phyloP scores from a whole-genome alignment of 2,329 filamentous ascomycete genomes.

The Penicillium verrucosum region DNA sequence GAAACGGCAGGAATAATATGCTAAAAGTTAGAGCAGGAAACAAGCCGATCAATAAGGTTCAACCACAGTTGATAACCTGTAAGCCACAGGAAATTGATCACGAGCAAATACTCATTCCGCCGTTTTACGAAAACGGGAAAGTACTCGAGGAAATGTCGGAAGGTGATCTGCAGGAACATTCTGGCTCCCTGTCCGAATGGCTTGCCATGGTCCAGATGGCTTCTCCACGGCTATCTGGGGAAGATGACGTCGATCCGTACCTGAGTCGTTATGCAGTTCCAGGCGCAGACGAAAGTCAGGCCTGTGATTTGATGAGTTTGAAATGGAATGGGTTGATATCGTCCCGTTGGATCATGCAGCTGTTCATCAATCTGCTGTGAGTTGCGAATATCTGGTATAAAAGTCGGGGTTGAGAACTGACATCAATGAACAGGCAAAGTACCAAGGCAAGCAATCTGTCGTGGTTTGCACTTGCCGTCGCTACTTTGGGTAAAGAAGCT shows the following conservation, averaged over 20 bases:
- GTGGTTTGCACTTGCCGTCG: slow-evolving; percentile 39
- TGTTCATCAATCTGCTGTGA: slow-evolving; percentile 40
- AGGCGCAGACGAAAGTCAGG: slow-evolving; percentile 22
- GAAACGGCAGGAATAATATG: background rate
- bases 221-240: slow-evolving; percentile 38
- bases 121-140: slow-evolving; percentile 22
- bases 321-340: slow-evolving; percentile 45
- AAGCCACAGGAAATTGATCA: slow-evolving; percentile 24
- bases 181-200: slow-evolving; percentile 60
- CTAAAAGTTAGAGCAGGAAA: slow-evolving; percentile 20
- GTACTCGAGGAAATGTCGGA: slow-evolving; percentile 29
- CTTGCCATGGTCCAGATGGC: slow-evolving; percentile 53
- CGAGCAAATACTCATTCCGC: slow-evolving; percentile 30
- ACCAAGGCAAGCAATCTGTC: slow-evolving; percentile 6
- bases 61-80: slow-evolving; percentile 37
- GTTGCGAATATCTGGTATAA: slow-evolving; percentile 12
- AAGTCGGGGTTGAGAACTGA: slow-evolving; percentile 9
- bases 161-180: slow-evolving; percentile 59
- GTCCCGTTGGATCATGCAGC: slow-evolving; percentile 37
- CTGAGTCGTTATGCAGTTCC: slow-evolving; percentile 44
- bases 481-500: slow-evolving; percentile 33
- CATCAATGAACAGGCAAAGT: slow-evolving; percentile 17
- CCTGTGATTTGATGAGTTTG: slow-evolving; percentile 35
- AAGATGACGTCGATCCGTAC: slow-evolving; percentile 43
- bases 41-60: slow-evolving; percentile 36